A percentile compares a stretch with the other conserved stretches of the same genome.
Evolutionary conservation across 2,329 filamentous ascomycete genomes (phyloP).

Genomic region (Pyrenochaeta sp.): DNA sequence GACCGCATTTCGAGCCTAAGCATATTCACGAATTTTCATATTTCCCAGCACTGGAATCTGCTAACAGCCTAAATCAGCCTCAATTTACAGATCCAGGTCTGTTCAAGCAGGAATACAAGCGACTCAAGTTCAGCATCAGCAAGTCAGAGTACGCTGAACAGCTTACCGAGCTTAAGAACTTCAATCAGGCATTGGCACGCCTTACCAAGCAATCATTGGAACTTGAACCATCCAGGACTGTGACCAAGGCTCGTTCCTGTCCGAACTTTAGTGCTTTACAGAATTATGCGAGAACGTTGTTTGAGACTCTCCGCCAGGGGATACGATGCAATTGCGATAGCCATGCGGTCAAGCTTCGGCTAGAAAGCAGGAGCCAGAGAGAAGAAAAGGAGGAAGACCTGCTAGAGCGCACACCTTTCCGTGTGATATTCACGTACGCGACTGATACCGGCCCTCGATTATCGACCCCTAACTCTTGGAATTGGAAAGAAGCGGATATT

Average conservation of each 20-base stretch:
- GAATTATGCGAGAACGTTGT: conserved; percentile 21
- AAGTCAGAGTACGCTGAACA: conserved; percentile 33
- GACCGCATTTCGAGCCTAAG: too few relatives aligned
- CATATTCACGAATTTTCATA: background rate
- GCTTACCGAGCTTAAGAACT: conserved; percentile 23
- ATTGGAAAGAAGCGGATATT: conserved; percentile 27
- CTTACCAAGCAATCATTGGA: conserved; percentile 33
- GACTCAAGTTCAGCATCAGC: conserved; percentile 34
- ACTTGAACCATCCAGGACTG: conserved; percentile 20
- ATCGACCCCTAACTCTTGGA: background rate
- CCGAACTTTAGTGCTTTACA: conserved; percentile 34
- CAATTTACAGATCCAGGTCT: conserved; percentile 27
- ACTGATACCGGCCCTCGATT: background rate
- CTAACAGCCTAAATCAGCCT: conserved; percentile 15
- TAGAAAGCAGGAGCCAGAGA: conserved; percentile 17
- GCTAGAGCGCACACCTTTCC: conserved; percentile 16
- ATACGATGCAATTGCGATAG: conserved; percentile 25
- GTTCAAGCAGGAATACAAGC: conserved; percentile 37
- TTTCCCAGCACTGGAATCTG: background rate
- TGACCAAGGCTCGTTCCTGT: conserved; percentile 7
- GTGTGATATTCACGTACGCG: conserved; percentile 23
- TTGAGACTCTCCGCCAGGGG: conserved; percentile 18
- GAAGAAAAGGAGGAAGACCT: conserved; percentile 13
- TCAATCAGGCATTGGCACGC: conserved; percentile 28
- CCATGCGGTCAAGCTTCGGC: conserved; percentile 33